A percentile compares a stretch with the other conserved stretches of the same genome.
phyloP scores from a whole-genome alignment of 164 flowering plant genomes.

The Vitis riparia region DNA sequence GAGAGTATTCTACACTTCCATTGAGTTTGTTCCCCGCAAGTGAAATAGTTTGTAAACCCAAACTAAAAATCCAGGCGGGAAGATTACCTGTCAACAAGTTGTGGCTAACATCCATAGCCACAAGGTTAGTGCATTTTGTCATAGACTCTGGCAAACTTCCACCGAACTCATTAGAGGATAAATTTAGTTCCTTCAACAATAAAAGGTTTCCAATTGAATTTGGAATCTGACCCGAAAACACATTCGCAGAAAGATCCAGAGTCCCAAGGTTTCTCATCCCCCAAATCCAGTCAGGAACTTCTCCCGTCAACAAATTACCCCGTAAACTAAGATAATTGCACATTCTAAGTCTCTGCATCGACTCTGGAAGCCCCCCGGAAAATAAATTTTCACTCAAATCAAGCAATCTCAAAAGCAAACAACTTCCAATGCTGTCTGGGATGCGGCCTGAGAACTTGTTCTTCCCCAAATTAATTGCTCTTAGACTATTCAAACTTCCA shows the following conservation, averaged over 20 bases:
- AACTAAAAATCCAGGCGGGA: slow-evolving; percentile 31
- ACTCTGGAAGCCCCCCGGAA: slow-evolving; percentile 65
- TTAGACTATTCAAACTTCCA: slow-evolving; percentile 44
- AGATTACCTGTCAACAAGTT: slow-evolving; percentile 29
- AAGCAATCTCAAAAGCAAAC: slow-evolving; percentile 42
- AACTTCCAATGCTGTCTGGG: slow-evolving; percentile 69
- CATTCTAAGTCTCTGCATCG: slow-evolving; percentile 53
- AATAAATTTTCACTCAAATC: slow-evolving; percentile 72
- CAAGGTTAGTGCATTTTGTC: slow-evolving; percentile 25
- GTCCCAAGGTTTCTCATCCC: slow-evolving; percentile 52
- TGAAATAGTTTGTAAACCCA: slow-evolving; percentile 11
- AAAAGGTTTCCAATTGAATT: slow-evolving; percentile 46
- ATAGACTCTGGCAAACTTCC: slow-evolving; percentile 36
- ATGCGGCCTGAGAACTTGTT: slow-evolving; percentile 61
- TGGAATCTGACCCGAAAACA: slow-evolving; percentile 63
- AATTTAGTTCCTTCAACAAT: slow-evolving; percentile 25
- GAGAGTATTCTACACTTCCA: slow-evolving; percentile 24
- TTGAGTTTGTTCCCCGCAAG: slow-evolving; percentile 24
- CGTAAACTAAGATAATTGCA: slow-evolving; percentile 47
- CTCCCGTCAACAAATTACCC: slow-evolving; percentile 57
- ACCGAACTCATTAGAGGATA: slow-evolving; percentile 28
- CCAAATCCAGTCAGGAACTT: slow-evolving; percentile 77
- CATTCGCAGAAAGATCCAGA: slow-evolving; percentile 78
- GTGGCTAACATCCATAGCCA: slow-evolving; percentile 31
- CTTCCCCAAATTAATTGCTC: slow-evolving; percentile 42